Percentiles rank a stretch among this genome's conserved stretches.
Conservation (phyloP, 2,329 filamentous ascomycete genomes). For the Alternaria gaisen region DNA sequence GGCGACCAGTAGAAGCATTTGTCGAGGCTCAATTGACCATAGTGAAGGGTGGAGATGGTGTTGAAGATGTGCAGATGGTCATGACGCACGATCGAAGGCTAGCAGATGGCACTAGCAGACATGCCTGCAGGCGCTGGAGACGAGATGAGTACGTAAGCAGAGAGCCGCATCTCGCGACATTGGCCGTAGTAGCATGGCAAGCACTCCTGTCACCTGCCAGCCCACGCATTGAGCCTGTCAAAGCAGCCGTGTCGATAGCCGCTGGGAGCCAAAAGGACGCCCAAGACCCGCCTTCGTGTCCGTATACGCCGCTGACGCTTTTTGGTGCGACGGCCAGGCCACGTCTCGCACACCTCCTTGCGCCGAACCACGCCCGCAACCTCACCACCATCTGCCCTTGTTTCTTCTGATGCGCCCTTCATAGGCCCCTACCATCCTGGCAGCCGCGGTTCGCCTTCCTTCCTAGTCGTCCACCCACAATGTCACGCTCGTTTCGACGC, state of each 20-base stretch:
- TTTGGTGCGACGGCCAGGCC: conserved; percentile 39
- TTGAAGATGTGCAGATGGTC: conserved; percentile 5
- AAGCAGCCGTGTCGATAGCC: conserved; percentile 7
- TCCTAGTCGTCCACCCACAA: conserved; percentile 40
- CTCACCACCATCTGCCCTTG: conserved; percentile 22
- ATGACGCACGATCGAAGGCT: conserved; percentile 22
- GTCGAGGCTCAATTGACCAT: conserved; percentile 39
- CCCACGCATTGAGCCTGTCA: conserved; percentile 18
- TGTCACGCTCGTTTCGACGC: conserved; percentile 78
- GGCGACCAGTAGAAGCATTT: conserved; percentile 42
- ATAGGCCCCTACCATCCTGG: conserved; percentile 40
- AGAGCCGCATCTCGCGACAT: conserved; percentile 19
- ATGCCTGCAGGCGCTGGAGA: not conserved
- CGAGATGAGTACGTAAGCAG: conserved; percentile 17
- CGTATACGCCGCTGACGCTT: conserved; percentile 21
- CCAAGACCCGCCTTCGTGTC: conserved; percentile 7
- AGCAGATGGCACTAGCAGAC: conserved; percentile 12
- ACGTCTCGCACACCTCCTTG: conserved; percentile 43
- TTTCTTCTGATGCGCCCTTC: conserved; percentile 44
- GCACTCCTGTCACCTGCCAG: conserved; percentile 32
- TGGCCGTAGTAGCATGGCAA: conserved; percentile 18
- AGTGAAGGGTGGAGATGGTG: conserved; percentile 13
- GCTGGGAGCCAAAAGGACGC: conserved; percentile 4
- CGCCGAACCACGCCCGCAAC: conserved; percentile 29
- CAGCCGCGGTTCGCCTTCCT: conserved; percentile 42